Conservation (phyloP, 179 eudicot species). For the Drosera spatulata region DNA sequence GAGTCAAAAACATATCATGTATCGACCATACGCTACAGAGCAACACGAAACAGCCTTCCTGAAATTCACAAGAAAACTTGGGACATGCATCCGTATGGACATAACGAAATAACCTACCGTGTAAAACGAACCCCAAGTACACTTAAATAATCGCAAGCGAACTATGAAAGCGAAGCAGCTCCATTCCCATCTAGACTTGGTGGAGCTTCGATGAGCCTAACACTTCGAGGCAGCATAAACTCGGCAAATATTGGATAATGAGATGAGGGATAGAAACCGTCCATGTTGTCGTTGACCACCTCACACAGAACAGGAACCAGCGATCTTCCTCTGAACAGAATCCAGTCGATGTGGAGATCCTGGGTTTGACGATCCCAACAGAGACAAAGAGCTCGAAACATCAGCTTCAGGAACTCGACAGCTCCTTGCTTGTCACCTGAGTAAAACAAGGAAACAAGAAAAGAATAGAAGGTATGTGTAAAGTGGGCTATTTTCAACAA, state of each 20-base stretch:
- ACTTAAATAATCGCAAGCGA: not conserved
- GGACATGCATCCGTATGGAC: no score
- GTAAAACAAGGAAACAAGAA: not conserved
- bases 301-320: conserved; percentile 75
- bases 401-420: conserved; percentile 76
- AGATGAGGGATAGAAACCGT: conserved; percentile 88
- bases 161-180: not conserved
- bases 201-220: conserved; percentile 48
- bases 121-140: no score
- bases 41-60: no score
- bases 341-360: conserved; percentile 93
- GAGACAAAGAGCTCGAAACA: conserved; percentile 90
- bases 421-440: conserved; percentile 90
- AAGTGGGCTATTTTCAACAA: not conserved
- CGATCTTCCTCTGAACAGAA: conserved; percentile 82
- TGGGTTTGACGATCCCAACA: conserved; percentile 99
- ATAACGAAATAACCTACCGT: no score
- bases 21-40: no score
- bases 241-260: conserved; percentile 89
- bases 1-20: no score
- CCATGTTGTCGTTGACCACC: conserved; percentile 78
- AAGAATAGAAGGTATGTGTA: not conserved
- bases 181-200: conserved; percentile 26
- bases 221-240: conserved; percentile 94
- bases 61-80: no score